Percentiles rank a stretch among this genome's conserved stretches.
Evolutionary conservation across 352 stramenopile species (phyloP).

Genomic region (Phytopythium helicoides): DNA sequence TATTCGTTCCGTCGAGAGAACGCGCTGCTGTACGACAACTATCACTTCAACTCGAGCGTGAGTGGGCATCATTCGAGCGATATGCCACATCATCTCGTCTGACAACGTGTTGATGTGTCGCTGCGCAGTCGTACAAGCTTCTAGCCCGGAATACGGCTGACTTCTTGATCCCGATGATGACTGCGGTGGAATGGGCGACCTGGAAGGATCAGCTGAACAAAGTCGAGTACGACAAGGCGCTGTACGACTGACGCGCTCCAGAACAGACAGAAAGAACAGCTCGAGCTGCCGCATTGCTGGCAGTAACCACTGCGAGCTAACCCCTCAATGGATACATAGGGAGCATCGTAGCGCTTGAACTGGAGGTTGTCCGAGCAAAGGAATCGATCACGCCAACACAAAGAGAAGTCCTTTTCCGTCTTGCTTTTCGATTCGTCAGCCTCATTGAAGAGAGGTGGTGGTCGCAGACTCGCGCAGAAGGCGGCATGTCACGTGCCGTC

Average conservation of each 20-base stretch:
- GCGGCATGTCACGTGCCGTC: neutral
- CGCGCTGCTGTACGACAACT: slow-evolving; percentile 63
- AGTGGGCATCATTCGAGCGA: neutral
- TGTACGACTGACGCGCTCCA: slow-evolving; percentile 60
- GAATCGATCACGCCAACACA: slow-evolving; percentile 8
- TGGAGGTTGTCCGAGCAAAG: slow-evolving; percentile 1
- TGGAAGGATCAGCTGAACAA: slow-evolving; percentile 80
- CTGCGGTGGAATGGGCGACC: slow-evolving; percentile 75
- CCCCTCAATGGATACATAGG: no score
- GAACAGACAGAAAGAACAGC: neutral
- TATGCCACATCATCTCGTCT: neutral
- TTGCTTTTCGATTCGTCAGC: slow-evolving; percentile 2
- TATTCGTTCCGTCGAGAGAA: slow-evolving; percentile 66
- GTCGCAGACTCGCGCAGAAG: neutral
- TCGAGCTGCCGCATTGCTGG: neutral
- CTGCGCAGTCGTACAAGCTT: slow-evolving; percentile 64
- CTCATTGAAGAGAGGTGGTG: neutral
- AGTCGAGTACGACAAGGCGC: slow-evolving; percentile 71
- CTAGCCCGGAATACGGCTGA: slow-evolving; percentile 73
- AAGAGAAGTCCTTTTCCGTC: slow-evolving; percentile 9
- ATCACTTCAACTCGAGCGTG: slow-evolving; percentile 84
- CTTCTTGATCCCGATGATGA: slow-evolving; percentile 83
- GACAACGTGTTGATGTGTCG: neutral
- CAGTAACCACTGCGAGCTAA: no score
- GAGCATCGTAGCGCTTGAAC: neutral